phyloP scores from a whole-genome alignment of 768 basidiomycete species.

The Pulveroboletus sp. region DNA sequence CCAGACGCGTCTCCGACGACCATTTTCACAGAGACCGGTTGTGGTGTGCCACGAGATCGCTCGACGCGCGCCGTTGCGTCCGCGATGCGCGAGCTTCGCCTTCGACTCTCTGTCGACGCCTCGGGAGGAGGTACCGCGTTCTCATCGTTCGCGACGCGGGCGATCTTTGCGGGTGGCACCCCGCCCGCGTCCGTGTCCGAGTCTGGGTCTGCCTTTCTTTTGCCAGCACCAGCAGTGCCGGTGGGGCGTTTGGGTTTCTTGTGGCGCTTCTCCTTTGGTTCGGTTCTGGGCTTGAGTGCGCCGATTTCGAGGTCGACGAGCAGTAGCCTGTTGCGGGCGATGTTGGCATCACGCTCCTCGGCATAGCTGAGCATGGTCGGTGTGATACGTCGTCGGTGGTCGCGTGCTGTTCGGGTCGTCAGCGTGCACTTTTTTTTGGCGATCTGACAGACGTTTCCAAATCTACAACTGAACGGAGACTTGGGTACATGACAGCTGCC shows the following conservation, averaged over 20 bases:
- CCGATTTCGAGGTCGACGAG: slow-evolving; percentile 40
- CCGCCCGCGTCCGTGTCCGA: slow-evolving; percentile 29
- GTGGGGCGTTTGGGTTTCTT: background rate
- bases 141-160: slow-evolving; percentile 18
- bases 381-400: no score
- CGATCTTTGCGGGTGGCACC: slow-evolving; percentile 20
- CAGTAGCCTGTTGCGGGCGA: slow-evolving; percentile 40
- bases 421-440: no score
- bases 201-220: slow-evolving; percentile 36
- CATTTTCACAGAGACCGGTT: slow-evolving; percentile 37
- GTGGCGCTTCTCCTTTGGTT: slow-evolving; percentile 40
- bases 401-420: no score
- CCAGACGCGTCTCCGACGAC: slow-evolving; percentile 35
- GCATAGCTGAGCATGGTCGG: slow-evolving; percentile 27
- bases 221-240: slow-evolving; percentile 24
- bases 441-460: no score
- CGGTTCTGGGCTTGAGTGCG: slow-evolving; percentile 38
- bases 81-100: slow-evolving; percentile 66
- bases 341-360: slow-evolving; percentile 33
- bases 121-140: background rate
- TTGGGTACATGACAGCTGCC: no score
- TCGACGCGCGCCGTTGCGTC: slow-evolving; percentile 44
- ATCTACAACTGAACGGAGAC: no score
- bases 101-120: slow-evolving; percentile 27
- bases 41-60: slow-evolving; percentile 29